phyloP scores from a whole-genome alignment of 2,329 filamentous ascomycete genomes.

The Huntiella decipiens region DNA sequence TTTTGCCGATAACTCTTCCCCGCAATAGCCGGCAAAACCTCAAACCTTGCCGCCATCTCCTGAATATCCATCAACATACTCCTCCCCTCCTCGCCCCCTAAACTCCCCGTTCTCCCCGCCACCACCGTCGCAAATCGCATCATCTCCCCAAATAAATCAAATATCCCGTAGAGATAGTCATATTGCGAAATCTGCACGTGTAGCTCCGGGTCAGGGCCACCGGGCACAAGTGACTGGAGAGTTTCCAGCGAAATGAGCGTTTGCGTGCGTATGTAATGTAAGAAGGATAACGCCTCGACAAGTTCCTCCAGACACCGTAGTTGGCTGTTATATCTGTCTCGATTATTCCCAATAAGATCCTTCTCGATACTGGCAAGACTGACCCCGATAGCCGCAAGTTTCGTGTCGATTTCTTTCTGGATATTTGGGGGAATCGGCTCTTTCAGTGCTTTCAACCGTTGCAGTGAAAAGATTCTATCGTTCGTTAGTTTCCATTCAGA shows the following conservation, averaged over 20 bases:
- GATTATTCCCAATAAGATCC: conserved; percentile 63
- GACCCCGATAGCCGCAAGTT: conserved; percentile 49
- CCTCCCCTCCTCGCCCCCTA: conserved; percentile 23
- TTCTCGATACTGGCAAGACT: conserved; percentile 48
- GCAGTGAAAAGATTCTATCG: conserved; percentile 21
- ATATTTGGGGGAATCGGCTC: conserved; percentile 48
- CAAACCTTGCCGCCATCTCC: conserved; percentile 55
- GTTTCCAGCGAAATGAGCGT: conserved; percentile 50
- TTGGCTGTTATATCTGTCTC: conserved; percentile 61
- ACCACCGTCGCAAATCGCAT: conserved; percentile 91
- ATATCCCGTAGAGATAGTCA: conserved; percentile 80
- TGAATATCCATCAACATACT: conserved; percentile 68
- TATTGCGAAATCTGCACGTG: conserved; percentile 41
- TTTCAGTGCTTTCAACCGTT: conserved; percentile 40
- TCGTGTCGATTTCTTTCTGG: conserved; percentile 47
- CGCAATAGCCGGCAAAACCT: conserved; percentile 45
- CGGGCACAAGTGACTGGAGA: conserved; percentile 29
- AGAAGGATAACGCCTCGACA: conserved; percentile 77
- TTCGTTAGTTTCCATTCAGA: neutral
- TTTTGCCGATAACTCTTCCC: conserved; percentile 52
- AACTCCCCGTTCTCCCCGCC: conserved; percentile 52
- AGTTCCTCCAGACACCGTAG: conserved; percentile 85
- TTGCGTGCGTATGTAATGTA: conserved; percentile 68
- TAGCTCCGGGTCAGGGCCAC: conserved; percentile 20
- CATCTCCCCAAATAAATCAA: conserved; percentile 86